phyloP scores from a whole-genome alignment of 345 rosid species.

The Eucalyptus pauciflora region DNA sequence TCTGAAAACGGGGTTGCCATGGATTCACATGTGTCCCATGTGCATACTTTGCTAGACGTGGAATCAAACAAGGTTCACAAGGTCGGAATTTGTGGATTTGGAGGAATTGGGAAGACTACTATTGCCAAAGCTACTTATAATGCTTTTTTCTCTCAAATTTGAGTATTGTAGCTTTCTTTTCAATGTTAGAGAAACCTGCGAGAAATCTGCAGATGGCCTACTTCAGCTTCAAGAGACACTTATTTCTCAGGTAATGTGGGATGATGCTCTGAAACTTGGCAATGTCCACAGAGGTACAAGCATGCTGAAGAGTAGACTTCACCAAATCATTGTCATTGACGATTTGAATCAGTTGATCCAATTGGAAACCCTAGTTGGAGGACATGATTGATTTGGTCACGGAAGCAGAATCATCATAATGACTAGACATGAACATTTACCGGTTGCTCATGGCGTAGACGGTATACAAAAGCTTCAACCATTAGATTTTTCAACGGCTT shows the following conservation, averaged over 20 bases:
- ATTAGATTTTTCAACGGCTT: background rate
- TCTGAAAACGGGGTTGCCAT: background rate
- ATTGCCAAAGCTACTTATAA: constrained; percentile 16
- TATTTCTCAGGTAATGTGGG: background rate
- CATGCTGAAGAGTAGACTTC: background rate
- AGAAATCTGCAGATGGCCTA: background rate
- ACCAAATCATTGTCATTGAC: background rate
- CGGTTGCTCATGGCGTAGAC: background rate
- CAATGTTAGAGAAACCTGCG: constrained; percentile 17
- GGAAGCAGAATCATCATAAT: constrained; percentile 11
- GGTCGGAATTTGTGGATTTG: background rate
- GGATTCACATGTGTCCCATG: background rate
- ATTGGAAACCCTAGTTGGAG: background rate
- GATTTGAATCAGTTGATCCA: background rate
- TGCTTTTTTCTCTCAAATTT: constrained; percentile 1
- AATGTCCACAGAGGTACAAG: background rate
- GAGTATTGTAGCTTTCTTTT: constrained; percentile 10
- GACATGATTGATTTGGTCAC: background rate
- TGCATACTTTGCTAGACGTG: background rate
- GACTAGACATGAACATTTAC: constrained; percentile 1
- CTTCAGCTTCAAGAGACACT: background rate
- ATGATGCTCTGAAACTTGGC: background rate
- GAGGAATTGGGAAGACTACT: background rate
- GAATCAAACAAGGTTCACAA: background rate
- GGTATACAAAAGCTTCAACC: background rate